Base-by-base conservation (phyloP, 257 asterid genomes). In the Phtheirospermum japonicum region DNA sequence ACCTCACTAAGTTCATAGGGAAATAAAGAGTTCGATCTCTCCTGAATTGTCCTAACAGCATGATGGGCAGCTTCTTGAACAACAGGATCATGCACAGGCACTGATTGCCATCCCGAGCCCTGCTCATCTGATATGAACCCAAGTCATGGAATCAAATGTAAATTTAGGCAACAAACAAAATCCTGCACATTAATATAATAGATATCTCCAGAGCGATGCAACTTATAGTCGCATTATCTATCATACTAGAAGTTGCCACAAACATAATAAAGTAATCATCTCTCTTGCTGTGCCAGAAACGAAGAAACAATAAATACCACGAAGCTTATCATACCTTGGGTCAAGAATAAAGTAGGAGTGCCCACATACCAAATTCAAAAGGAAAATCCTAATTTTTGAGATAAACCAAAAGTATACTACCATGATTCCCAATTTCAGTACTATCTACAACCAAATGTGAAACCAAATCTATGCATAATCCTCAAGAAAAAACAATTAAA, bases 51-150 rank as follows among this genome's bases (percentile, higher is more conserved):
- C 71, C 68, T 77, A 18, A 90, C 71, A 55, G 94, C 97, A 70
- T 87, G 96, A 45, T 82, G 50, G 32, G 97, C 97, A 28, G 95
- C 97, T 71, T 87, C 97, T 65, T 80, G 80, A 54, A 90, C 86
- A 61, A 80, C 73, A 14, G 96, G 95, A 75, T 90, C 97, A 37
- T 83, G 80, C 55, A 77, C 95, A 5, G 94, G 83, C 52, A 90
- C 94, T 57, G 96, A 80, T 49, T 18, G 76, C 93, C 86, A 80
- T 23, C 94, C 97, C 7, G 73, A 32, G 32, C 62, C 78, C 55
- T 57, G 73, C 26, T 65, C 83, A 56, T 70, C 97, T 86, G 76
- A 72, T 57, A 58, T 49, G 50, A n/a, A 66, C 50, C 53, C 54
- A 69, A 23, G 16, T 45, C 61, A 23, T 8, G 19, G 10, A 70